phyloP scores from a whole-genome alignment of 73 alveolate genomes.

The Tetrahymena thermophila region DNA sequence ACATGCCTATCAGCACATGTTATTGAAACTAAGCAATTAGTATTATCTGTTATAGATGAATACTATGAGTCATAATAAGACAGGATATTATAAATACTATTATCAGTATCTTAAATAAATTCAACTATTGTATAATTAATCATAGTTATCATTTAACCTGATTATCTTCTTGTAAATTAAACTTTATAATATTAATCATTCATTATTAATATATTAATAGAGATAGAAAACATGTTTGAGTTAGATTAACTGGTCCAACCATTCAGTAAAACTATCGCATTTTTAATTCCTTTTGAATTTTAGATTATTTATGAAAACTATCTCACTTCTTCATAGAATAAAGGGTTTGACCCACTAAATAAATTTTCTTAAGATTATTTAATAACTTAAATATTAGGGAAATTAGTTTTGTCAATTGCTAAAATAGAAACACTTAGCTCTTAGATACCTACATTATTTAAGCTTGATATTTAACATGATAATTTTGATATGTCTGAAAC shows the following conservation, averaged over 20 bases:
- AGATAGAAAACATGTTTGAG: neutral
- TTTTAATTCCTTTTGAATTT: neutral
- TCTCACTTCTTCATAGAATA: neutral
- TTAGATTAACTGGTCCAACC: neutral
- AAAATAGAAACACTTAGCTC: neutral
- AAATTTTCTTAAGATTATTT: no score
- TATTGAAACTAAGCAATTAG: no score
- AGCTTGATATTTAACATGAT: neutral
- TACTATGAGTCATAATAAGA: neutral
- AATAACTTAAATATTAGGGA: neutral
- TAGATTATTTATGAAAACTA: neutral
- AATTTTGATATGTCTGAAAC: neutral
- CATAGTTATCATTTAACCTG: neutral
- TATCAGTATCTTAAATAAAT: neutral
- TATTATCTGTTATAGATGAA: neutral
- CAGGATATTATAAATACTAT: no score
- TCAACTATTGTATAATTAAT: neutral
- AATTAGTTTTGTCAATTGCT: neutral
- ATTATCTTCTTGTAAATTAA: no score
- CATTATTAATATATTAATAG: neutral
- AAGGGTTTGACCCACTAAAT: no score
- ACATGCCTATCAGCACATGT: neutral
- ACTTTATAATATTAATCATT: no score
- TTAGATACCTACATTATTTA: no score
- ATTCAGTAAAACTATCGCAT: neutral